Percentiles rank a stretch among this genome's conserved stretches.
Evolutionary conservation across 2,329 filamentous ascomycete genomes (phyloP).

Genomic region (Fusarium napiforme): DNA sequence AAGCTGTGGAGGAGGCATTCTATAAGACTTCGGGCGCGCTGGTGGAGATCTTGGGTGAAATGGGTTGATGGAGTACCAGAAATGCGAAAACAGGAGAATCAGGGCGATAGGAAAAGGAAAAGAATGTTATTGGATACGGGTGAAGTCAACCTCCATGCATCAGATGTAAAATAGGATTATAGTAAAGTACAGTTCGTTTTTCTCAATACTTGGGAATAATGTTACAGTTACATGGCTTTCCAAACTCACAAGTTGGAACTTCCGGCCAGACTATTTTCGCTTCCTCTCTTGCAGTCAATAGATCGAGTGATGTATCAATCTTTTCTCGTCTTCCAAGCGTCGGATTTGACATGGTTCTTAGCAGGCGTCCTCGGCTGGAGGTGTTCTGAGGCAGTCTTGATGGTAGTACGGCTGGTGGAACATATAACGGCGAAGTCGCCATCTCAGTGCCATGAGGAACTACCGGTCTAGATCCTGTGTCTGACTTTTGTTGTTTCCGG

Average conservation of each 20-base stretch:
- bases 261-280: background rate
- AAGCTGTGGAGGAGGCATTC: background rate
- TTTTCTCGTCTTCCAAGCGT: background rate
- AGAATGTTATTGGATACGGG: background rate
- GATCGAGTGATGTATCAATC: accelerated
- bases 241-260: background rate
- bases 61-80: background rate
- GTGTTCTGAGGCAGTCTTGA: background rate
- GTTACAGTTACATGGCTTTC: background rate
- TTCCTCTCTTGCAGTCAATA: background rate
- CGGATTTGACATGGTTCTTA: background rate
- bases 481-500: background rate
- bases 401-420: background rate
- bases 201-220: background rate
- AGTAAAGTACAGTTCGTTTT: too few relatives aligned
- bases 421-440: background rate
- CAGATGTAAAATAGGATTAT: too few relatives aligned
- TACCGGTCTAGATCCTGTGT: background rate
- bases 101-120: accelerated
- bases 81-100: background rate
- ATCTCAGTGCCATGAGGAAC: background rate
- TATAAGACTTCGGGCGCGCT: too few relatives aligned
- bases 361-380: background rate
- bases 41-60: background rate
- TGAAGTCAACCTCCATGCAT: too few relatives aligned